Base-by-base conservation (phyloP, 371 early-diverging fungal species). In the Mucor piriformis region DNA sequence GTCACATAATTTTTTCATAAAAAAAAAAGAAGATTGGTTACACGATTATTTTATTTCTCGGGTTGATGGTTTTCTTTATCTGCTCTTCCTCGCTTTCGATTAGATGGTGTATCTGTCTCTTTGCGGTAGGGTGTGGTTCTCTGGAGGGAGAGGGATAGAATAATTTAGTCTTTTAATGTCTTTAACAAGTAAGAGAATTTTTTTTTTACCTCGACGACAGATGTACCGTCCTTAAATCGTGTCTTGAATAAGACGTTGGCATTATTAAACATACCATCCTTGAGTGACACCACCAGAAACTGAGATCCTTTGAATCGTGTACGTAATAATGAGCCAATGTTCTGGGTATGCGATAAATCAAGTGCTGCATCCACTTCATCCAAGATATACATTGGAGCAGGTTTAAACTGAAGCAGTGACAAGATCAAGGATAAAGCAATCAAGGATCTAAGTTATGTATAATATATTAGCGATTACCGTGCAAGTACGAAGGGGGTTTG, bases 361-460 rank as follows among this genome's bases (percentile, higher is more conserved):
- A 99, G 84, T 2, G 99, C 99, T 3, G 99, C 95, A 81, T 99
- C 99, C 1, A 99, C 95, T 76, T 99, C 99, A 81, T 99, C 99
- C 47, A 99, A 83, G 75, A 99, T 97, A 77, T 99, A 99, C 96
- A 99, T 98, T 3, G 99, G 99, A 0, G 99, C 99, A 4, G 99
- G 99, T 71, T 97, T 99, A 77, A 96, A 99, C 77, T 97, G 97
- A 13, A 99, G 85, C 42, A 99, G 83, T 13, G 99, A 89, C 50
- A 99, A 84, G 58, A 99, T 99, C 50, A 99, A 74, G 3, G 99
- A 95, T 18, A 99, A 83, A 0, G 99, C 99, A 51, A 98, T 91
- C 54, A 99, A 69, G 2, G 96, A 96, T 50, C 90, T 90, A 63
- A n/a, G n/a, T n/a, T n/a, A n/a, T n/a, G n/a, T n/a, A 8, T 15